Base-by-base conservation (phyloP, 768 basidiomycete species). In the Scleroderma bovista region DNA sequence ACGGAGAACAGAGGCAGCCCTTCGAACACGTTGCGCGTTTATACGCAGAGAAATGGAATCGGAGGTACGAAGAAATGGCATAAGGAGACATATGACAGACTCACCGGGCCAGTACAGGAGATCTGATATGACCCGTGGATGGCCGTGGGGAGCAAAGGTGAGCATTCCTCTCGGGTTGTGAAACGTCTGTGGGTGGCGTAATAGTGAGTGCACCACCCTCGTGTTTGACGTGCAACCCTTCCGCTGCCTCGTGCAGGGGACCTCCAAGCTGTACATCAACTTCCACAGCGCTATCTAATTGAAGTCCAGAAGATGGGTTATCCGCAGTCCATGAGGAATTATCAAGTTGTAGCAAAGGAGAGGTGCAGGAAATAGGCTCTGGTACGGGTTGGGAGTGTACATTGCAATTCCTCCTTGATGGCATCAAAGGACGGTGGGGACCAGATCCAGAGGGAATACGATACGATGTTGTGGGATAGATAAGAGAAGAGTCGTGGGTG, bases 341-440 rank as follows among this genome's bases (percentile, higher is more conserved):
- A 64, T 67, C 60, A 12, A 65, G 58, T n/a, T 60, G 64, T 64
- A 66, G 47, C 50, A 66, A 54, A 49, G 62, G 66, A 15, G 65
- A 58, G 43, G 56, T 63, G 46, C 60, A 53, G 45, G 52, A 23
- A 54, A 50, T 47, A 15, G 53, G 23, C 24, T 68, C 56, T 29
- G 48, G 53, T 44, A 56, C 37, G 38, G 56, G 38, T 52, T 60
- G 64, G 48, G 19, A 51, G 5, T 50, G 47, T 33, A 47, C 64
- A 66, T 66, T 55, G 49, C 55, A 10, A 47, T 55, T 54, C 37
- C 58, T 48, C 58, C 42, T 57, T 45, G 66, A 57, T 62, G 54
- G 55, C 65, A 66, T 66, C 67, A 66, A 68, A 56, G 56, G 26
- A 29, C 9, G 26, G 26, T 29, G 26, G 5, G 43, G 22, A 29